Evolutionary conservation across 768 basidiomycete species (phyloP).

Genomic region (Galerina sulciceps): DNA sequence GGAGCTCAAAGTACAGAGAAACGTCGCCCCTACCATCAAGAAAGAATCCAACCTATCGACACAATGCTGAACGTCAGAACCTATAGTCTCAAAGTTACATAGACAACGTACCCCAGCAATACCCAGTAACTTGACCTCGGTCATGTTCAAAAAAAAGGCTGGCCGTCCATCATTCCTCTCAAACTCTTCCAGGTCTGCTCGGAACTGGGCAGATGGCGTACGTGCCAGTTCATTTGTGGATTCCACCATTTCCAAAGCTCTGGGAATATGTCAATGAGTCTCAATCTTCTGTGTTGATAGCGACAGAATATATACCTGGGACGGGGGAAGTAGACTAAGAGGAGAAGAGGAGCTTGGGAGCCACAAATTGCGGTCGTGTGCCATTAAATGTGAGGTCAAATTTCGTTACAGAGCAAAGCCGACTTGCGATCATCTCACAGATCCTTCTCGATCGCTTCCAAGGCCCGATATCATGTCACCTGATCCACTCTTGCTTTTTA

Average conservation of each 20-base stretch:
- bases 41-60: constrained; percentile 22
- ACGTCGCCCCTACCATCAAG: constrained; percentile 15
- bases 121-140: neutral
- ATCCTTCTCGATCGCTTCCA: no score
- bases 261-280: neutral
- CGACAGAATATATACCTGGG: neutral
- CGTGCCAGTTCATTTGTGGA: neutral
- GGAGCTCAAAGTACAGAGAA: neutral
- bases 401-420: no score
- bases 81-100: neutral
- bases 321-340: neutral
- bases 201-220: neutral
- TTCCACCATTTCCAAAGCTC: neutral
- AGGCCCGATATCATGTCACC: no score
- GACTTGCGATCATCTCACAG: no score
- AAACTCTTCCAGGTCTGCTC: neutral
- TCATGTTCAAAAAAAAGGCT: neutral
- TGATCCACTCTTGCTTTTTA: no score
- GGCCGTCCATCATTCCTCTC: neutral
- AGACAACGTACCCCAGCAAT: constrained; percentile 22
- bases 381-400: no score
- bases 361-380: no score
- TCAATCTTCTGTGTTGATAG: neutral
- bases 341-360: neutral
- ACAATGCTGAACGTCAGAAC: neutral